phyloP scores from a whole-genome alignment of 371 early-diverging fungal species.

The Globomyces sp. region DNA sequence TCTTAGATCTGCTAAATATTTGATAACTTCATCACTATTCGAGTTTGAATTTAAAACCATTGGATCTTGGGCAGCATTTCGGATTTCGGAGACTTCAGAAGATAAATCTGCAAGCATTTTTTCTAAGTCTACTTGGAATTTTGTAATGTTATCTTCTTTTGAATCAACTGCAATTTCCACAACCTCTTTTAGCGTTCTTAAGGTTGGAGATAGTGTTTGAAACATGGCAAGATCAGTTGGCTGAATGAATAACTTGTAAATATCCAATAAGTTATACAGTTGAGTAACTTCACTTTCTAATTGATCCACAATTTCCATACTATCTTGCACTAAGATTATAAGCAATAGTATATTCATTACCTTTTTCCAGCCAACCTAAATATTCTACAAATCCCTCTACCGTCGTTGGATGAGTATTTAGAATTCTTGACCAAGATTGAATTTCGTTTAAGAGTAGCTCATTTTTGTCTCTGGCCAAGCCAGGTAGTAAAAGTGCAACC shows the following conservation, averaged over 20 bases:
- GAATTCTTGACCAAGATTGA: conserved; percentile 50
- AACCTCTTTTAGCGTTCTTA: conserved; percentile 50
- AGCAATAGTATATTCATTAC: conserved; percentile 21
- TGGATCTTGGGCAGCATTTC: conserved; percentile 56
- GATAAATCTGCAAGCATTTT: conserved; percentile 45
- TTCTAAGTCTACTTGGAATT: conserved; percentile 52
- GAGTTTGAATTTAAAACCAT: conserved; percentile 50
- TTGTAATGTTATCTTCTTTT: conserved; percentile 53
- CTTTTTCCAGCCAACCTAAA: conserved; percentile 55
- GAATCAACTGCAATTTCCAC: conserved; percentile 55
- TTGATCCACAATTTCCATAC: conserved; percentile 42
- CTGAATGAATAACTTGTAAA: conserved; percentile 47
- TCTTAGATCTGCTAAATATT: conserved; percentile 42
- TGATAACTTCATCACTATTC: conserved; percentile 42
- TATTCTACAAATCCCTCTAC: conserved; percentile 61
- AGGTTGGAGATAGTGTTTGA: conserved; percentile 55
- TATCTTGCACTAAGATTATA: conserved; percentile 32
- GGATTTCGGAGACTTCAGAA: conserved; percentile 51
- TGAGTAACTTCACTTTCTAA: conserved; percentile 46
- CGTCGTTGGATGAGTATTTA: conserved; percentile 47
- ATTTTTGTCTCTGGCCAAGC: conserved; percentile 53
- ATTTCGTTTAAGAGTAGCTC: conserved; percentile 52
- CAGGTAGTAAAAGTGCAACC: conserved; percentile 51
- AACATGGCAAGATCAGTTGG: conserved; percentile 58
- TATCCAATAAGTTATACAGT: conserved; percentile 47